Percentiles rank a stretch among this genome's conserved stretches.
Evolutionary conservation across 2,329 filamentous ascomycete species (phyloP).

Genomic region (Fusarium irregulare): DNA sequence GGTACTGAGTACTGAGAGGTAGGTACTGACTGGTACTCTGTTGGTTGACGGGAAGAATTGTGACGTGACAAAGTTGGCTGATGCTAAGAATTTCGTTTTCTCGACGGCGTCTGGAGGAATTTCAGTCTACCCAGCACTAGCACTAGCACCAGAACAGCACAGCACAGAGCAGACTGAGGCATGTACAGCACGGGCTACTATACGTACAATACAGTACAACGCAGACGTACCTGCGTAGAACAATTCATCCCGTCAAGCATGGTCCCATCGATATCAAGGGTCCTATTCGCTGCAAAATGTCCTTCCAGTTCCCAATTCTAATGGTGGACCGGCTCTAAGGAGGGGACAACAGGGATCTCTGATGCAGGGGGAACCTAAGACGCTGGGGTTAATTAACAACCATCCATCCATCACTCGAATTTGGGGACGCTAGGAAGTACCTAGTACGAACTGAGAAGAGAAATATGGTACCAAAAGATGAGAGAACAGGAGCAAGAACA

Average conservation of each 20-base stretch:
- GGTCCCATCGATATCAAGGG: constrained; percentile 15
- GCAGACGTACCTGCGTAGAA: constrained; percentile 28
- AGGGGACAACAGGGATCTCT: constrained; percentile 37
- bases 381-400: constrained; percentile 31
- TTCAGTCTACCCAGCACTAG: constrained; percentile 17
- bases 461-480: not conserved
- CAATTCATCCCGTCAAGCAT: constrained; percentile 22
- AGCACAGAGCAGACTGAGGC: not conserved
- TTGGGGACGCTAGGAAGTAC: constrained; percentile 28
- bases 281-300: constrained; percentile 19
- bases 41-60: constrained; percentile 35
- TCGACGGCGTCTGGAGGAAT: constrained; percentile 39
- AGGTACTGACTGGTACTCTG: constrained; percentile 5
- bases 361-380: constrained; percentile 42
- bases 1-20: not conserved
- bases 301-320: constrained; percentile 5
- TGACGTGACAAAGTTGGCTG: constrained; percentile 44
- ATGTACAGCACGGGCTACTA: not conserved
- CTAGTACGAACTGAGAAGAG: constrained; percentile 15
- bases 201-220: not conserved
- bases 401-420: not conserved
- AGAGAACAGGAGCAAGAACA: not conserved
- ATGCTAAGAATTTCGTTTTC: constrained; percentile 32
- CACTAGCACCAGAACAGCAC: not conserved
- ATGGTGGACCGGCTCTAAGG: constrained; percentile 23